These are phyloP conservation scores for Pichia inconspicua DNA, from an alignment of 1,139 yeast genomes.

Conservation along the genomic window DNA sequence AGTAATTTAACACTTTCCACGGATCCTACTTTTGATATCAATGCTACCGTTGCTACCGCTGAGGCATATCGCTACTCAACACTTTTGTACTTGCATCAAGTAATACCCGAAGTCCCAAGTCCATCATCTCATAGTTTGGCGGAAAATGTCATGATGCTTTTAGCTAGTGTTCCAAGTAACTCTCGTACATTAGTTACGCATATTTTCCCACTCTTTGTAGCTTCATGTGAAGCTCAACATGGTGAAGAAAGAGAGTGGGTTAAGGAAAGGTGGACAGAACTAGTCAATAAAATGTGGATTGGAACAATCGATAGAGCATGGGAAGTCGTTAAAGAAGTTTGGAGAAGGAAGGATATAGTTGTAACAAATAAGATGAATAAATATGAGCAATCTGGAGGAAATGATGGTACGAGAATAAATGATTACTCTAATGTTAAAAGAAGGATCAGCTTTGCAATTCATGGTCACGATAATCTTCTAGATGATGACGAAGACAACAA, in stretches of 20 bases:
- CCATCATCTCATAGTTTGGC: constrained; percentile 48
- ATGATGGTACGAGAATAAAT: constrained; percentile 2
- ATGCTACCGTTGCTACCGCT: constrained; percentile 59
- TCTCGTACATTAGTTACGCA: constrained; percentile 52
- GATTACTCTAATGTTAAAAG: constrained; percentile 22
- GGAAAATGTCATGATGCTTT: constrained; percentile 48
- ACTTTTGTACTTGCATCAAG: constrained; percentile 53
- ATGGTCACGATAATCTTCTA: constrained; percentile 36
- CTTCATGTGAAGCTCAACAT: constrained; percentile 55
- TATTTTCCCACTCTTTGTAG: constrained; percentile 54
- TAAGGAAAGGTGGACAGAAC: constrained; percentile 47
- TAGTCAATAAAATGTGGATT: constrained; percentile 49
- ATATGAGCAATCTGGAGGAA: constrained; percentile 7
- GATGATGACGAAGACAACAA: constrained; percentile 29
- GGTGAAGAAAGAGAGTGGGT: constrained; percentile 61
- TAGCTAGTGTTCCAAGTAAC: constrained; percentile 57
- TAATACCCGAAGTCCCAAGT: constrained; percentile 62
- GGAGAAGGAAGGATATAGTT: constrained; percentile 50
- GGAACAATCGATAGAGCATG: constrained; percentile 59
- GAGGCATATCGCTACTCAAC: constrained; percentile 59
- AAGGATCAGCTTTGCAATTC: constrained; percentile 32
- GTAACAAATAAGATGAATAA: constrained; percentile 20
- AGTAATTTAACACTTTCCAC: constrained; percentile 19
- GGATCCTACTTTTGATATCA: constrained; percentile 45
- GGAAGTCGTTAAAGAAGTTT: constrained; percentile 64